phyloP scores from a whole-genome alignment of 164 flowering plant genomes.

The Tetracentron sinense region DNA sequence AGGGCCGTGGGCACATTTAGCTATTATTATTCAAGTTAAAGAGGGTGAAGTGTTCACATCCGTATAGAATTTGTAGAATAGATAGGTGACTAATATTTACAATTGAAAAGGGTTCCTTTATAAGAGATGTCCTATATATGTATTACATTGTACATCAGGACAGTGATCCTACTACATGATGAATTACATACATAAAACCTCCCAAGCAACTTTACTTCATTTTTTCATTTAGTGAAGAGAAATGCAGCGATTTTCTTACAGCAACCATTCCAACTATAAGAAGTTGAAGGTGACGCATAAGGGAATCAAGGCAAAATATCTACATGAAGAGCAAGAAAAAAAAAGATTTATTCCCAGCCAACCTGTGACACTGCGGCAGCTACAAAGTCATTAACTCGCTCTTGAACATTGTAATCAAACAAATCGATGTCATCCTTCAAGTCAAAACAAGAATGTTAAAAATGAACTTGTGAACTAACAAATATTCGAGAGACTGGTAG shows the following conservation, averaged over 20 bases:
- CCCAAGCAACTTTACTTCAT: background rate
- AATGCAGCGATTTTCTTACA: background rate
- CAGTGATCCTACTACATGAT: background rate
- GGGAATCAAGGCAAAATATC: background rate
- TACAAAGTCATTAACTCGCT: constrained; percentile 86
- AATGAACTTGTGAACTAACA: background rate
- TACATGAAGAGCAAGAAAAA: background rate
- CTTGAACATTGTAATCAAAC: constrained; percentile 94
- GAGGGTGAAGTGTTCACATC: too few species aligned
- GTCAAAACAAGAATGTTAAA: constrained; percentile 2
- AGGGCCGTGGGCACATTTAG: background rate
- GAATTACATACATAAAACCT: background rate
- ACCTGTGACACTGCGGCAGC: constrained; percentile 85
- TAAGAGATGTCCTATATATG: background rate
- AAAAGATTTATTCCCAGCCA: constrained; percentile 6
- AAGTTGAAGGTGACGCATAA: background rate
- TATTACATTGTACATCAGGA: background rate
- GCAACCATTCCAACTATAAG: too few species aligned
- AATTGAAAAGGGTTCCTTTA: background rate
- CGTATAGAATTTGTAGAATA: too few species aligned
- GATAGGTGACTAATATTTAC: too few species aligned
- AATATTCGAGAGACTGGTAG: background rate
- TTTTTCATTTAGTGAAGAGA: background rate
- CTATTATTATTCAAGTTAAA: background rate
- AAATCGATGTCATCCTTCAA: constrained; percentile 47